Evolutionary conservation across 176 grass and related monocot species (phyloP), one percentile per base, ranked within the genome.

Genomic region (Triticum aestivum): DNA sequence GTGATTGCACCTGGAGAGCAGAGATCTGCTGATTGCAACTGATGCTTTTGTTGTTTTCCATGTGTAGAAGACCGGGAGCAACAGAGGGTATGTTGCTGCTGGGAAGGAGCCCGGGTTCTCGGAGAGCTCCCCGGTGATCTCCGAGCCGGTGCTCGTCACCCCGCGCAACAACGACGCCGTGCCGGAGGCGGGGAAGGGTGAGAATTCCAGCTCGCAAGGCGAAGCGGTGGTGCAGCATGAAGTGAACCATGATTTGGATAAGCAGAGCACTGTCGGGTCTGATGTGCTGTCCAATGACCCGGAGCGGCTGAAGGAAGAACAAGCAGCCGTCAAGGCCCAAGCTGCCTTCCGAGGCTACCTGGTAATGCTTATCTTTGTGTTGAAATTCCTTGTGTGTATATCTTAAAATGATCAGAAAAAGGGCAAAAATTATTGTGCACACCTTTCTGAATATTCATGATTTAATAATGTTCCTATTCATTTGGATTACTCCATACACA

Each of bases 311-410:
- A 89, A 32, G 73, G 97, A 96, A 88, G 92, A 96, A 37, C 84
- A 91, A 75, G 94, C 97, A 4, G 94, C 94, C 6, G 77, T 88
- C 21, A 98, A 92, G 90, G 92, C 89, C 8, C 97, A 98, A 83
- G 94, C 97, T 83, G 94, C 91, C 54, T 94, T 96, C 66, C 77
- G 92, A 23, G 94, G 94, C 34, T 94, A 89, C 86, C 92, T 98
- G 94, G 97, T 96, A 98, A 80, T 77, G 13, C 66, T 45, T 39
- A 20, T 24, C 29, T 54, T 75, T 29, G 20, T 21, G 21, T 39
- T 74, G 24, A 65, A 54, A 79, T 20, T 49, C 47, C 49, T 17
- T 29, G 21, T 77, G 11, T 33, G 34, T 35, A 35, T 5, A 35
- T 35, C 34, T 38, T 12, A 84, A 89, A 64, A 77, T 29, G 9